Evolutionary conservation across 2,329 filamentous ascomycete genomes (phyloP), one percentile per base, ranked within the genome.

Genomic region (Pseudogymnoascus sp.): DNA sequence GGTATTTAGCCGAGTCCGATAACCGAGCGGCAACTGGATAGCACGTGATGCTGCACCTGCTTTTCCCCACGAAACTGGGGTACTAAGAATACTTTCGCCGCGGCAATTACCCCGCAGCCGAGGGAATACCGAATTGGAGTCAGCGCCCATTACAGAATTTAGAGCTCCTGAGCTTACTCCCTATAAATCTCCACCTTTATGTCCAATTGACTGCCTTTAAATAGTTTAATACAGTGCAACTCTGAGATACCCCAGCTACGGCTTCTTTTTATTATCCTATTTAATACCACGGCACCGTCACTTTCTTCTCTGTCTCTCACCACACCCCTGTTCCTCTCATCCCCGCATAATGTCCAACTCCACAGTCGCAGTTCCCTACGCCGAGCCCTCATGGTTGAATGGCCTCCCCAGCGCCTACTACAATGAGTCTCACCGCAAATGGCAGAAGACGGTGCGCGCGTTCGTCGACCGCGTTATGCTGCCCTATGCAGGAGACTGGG

Each of bases 341-440:
- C 44, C 13, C 44, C 21, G 6, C 21, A 61, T 14, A 29, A 61
- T 61, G 59, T 61, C 59, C 59, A 38, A 4, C 33, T 37, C 31
- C 31, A 61, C 37, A 16, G 59, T 68, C 5, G 63, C 66, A 59
- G 73, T 89, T 26, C 89, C 89, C 61, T 90, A 91, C 76, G 85
- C 86, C 4, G 88, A 91, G 69, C 89, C 89, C 1, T 82, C 88
- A 1, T 91, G 87, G 76, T 80, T 91, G 59, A 79, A 79, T 68
- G 87, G 87, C 62, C 78, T 90, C 2, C 89, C 88, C 0, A 89
- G 86, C 0, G 85, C 88, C 13, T 89, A 90, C 76, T 90, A 89
- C 76, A 86, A 82, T 21, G 79, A 82, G 2, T 84, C 85, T 3
- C 88, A 91, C 71, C 77, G 79, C 14, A 77, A 76, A 70, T 90